Evolutionary conservation across 495 filamentous ascomycete genomes (phyloP), one percentile per base, ranked within the genome.

Genomic region (Penicillium desertorum): DNA sequence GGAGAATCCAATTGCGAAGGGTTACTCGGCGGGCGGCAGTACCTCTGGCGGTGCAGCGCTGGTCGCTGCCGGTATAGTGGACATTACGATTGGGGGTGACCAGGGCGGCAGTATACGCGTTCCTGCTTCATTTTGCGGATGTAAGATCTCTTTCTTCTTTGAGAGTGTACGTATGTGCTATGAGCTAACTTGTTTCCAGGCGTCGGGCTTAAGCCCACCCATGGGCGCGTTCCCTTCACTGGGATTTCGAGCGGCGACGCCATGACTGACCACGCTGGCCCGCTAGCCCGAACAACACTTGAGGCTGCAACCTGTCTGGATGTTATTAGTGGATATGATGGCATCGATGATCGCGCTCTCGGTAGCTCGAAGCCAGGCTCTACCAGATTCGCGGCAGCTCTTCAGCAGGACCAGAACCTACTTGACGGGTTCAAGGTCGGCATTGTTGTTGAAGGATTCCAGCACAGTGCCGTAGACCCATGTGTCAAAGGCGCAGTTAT

Each of bases 91-190:
- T 52, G 84, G 83, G 17, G 78, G 78, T 6, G 84, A 87, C 58
- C 82, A 85, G 59, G 84, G 82, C n/a, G 84, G 84, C 6, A 81
- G 77, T 55, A 79, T 87, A 30, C 76, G 83, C 16, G 76, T 86
- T 3, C 83, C 83, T 0, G 70, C 79, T 29, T 71, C 78, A 1
- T 67, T 78, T 7, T 79, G 76, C 44, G 80, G 80, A 20, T 71
- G 67, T 72, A 62, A 54, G 67, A 45, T 20, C n/a, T 39, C 11
- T 10, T 32, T 37, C 25, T 29, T 4, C 27, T 16, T n/a, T 19
- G 2, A 32, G 16, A 1, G 12, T 8, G 25, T 17, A 32, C 14
- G 5, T 17, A 32, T 29, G 5, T n/a, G 12, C 4, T 4, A 22
- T 48, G 19, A 14, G n/a, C 56, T 67, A 51, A 66, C 25, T 20